A percentile compares a stretch with the other conserved stretches of the same genome.
Evolutionary conservation across 2,329 filamentous ascomycete genomes (phyloP).

Genomic region (Sclerotinia nivalis): DNA sequence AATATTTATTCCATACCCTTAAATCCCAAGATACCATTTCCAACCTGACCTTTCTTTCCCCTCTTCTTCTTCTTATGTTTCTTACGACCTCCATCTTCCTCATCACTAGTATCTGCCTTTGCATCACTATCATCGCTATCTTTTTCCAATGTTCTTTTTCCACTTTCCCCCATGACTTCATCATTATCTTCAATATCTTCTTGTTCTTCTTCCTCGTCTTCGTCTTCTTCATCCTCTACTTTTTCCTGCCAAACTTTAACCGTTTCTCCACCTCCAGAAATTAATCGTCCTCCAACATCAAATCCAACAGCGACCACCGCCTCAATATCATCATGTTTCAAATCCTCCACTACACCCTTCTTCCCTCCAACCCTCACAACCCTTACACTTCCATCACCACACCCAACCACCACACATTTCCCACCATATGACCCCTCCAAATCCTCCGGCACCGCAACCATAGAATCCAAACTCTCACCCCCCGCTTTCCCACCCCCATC

Average conservation of each 20-base stretch:
- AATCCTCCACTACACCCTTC: constrained; percentile 66
- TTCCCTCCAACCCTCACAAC: constrained; percentile 73
- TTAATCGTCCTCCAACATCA: constrained; percentile 81
- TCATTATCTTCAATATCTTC: constrained; percentile 42
- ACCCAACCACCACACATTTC: constrained; percentile 75
- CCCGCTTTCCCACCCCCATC: constrained; percentile 59
- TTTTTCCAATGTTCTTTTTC: constrained; percentile 37
- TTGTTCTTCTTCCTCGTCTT: constrained; percentile 50
- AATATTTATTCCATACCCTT: constrained; percentile 37
- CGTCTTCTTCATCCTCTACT: constrained; percentile 51
- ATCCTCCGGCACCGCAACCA: constrained; percentile 69
- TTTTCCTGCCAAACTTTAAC: constrained; percentile 90
- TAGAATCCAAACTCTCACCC: constrained; percentile 78
- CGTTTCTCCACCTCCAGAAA: constrained; percentile 81
- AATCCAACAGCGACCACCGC: constrained; percentile 81
- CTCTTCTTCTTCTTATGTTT: constrained; percentile 41
- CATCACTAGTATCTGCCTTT: constrained; percentile 50
- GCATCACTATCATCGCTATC: constrained; percentile 37
- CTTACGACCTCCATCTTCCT: constrained; percentile 32
- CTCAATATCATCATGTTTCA: constrained; percentile 82
- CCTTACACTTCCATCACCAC: constrained; percentile 77
- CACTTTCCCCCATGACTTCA: constrained; percentile 45
- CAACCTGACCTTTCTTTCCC: constrained; percentile 38
- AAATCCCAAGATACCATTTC: constrained; percentile 40
- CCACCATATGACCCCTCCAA: constrained; percentile 59